These are phyloP conservation scores for Lachnellula cervina DNA, from an alignment of 2,329 filamentous ascomycete species.

Conservation along the genomic window DNA sequence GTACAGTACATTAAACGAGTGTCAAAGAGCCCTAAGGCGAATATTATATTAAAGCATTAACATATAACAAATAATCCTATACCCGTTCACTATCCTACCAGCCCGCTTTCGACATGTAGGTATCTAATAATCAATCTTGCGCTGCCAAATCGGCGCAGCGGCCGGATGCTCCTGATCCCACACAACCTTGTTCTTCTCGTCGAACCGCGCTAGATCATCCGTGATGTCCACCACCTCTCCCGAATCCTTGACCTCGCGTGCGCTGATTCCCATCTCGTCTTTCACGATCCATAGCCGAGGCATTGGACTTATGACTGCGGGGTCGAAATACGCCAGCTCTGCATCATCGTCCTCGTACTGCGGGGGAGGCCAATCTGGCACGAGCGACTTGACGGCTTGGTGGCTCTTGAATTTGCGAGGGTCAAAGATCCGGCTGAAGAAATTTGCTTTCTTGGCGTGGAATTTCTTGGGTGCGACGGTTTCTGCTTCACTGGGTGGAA, in stretches of 20 bases:
- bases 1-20: too few relatives aligned
- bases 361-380: conserved; percentile 51
- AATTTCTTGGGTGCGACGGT: conserved; percentile 18
- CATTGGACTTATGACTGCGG: conserved; percentile 54
- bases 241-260: conserved; percentile 70
- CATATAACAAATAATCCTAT: too few relatives aligned
- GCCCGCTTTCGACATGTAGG: too few relatives aligned
- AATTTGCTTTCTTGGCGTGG: conserved; percentile 42
- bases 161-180: conserved; percentile 48
- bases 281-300: conserved; percentile 77
- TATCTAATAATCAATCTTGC: conserved; percentile 15
- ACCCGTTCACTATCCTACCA: too few relatives aligned
- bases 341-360: conserved; percentile 58
- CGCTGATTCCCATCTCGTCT: conserved; percentile 68
- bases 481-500: conserved; percentile 26
- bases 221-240: conserved; percentile 69
- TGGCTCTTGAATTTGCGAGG: conserved; percentile 73
- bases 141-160: conserved; percentile 34
- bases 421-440: conserved; percentile 63
- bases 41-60: too few relatives aligned
- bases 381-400: conserved; percentile 58
- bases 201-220: conserved; percentile 66
- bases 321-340: conserved; percentile 67
- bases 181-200: conserved; percentile 62
- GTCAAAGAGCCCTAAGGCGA: too few relatives aligned